phyloP scores from a whole-genome alignment of 164 flowering plant genomes.

The Aristolochia fimbriata region DNA sequence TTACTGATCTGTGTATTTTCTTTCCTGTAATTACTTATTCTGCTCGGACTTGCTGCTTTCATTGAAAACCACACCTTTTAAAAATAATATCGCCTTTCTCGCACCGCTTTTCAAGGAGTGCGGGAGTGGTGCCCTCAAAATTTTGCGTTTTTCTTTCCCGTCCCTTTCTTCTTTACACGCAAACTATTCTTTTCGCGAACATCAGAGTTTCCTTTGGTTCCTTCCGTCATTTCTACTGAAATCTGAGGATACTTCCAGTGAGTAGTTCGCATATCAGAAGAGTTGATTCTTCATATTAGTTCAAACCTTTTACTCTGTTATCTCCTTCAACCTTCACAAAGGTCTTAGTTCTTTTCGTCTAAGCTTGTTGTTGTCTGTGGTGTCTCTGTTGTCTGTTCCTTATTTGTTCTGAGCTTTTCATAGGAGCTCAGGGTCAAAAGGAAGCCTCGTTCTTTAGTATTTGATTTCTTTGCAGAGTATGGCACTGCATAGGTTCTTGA shows the following conservation, averaged over 20 bases:
- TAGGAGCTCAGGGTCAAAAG: background rate
- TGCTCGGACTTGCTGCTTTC: background rate
- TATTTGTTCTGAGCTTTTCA: background rate
- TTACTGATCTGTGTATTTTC: too few species aligned
- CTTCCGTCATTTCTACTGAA: too few species aligned
- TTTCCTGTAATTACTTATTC: too few species aligned
- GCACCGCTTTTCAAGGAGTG: background rate
- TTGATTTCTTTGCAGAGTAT: slow-evolving; percentile 3
- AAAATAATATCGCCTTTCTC: background rate
- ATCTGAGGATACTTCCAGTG: too few species aligned
- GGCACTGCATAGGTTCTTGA: slow-evolving; percentile 3
- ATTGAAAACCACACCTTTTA: background rate
- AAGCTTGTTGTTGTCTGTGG: background rate
- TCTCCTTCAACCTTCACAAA: background rate
- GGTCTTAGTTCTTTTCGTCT: background rate
- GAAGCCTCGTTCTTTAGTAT: background rate
- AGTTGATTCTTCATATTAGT: background rate
- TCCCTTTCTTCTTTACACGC: background rate
- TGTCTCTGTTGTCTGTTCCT: background rate
- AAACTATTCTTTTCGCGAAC: background rate
- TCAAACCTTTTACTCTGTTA: background rate
- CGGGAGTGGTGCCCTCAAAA: too few species aligned
- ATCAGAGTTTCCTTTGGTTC: too few species aligned
- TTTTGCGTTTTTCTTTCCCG: background rate
- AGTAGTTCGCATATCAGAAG: background rate